Evolutionary conservation across 208 protist genomes (phyloP).

Genomic region (Leishmania lainsoni): DNA sequence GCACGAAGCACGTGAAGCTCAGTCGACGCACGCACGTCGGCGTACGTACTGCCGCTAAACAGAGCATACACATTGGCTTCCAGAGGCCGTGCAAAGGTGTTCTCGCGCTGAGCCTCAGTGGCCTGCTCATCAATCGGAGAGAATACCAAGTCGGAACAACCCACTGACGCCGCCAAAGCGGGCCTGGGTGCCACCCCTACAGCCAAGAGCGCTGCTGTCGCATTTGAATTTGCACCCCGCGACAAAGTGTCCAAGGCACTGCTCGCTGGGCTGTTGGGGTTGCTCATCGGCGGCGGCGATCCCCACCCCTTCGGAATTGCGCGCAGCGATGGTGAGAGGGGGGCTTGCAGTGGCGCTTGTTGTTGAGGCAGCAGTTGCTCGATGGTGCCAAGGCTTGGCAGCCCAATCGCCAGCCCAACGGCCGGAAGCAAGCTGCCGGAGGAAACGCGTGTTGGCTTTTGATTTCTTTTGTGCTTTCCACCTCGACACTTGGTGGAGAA

Average conservation of each 20-base stretch:
- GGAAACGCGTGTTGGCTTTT: neutral
- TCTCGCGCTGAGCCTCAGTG: conserved; percentile 3
- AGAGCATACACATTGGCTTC: conserved; percentile 10
- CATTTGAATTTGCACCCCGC: neutral
- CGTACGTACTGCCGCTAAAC: conserved; percentile 15
- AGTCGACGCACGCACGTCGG: neutral
- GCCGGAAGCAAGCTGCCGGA: neutral
- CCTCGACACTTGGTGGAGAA: too few relatives aligned
- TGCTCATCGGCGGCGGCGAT: neutral
- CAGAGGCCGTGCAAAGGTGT: neutral
- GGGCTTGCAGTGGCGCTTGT: neutral
- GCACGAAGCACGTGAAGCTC: conserved; percentile 12
- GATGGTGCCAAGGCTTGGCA: neutral
- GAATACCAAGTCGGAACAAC: too few relatives aligned
- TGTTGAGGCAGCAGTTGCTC: neutral
- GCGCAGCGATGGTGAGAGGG: neutral
- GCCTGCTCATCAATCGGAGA: neutral
- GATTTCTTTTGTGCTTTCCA: neutral
- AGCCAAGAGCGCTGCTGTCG: neutral
- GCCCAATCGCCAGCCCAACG: neutral
- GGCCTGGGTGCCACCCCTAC: neutral
- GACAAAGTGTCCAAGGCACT: neutral
- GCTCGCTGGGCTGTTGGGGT: neutral
- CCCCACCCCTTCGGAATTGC: conserved; percentile 1
- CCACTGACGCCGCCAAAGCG: neutral